Base-by-base conservation (phyloP, 2,329 filamentous ascomycete species). In the Aspergillus aculeatinus region DNA sequence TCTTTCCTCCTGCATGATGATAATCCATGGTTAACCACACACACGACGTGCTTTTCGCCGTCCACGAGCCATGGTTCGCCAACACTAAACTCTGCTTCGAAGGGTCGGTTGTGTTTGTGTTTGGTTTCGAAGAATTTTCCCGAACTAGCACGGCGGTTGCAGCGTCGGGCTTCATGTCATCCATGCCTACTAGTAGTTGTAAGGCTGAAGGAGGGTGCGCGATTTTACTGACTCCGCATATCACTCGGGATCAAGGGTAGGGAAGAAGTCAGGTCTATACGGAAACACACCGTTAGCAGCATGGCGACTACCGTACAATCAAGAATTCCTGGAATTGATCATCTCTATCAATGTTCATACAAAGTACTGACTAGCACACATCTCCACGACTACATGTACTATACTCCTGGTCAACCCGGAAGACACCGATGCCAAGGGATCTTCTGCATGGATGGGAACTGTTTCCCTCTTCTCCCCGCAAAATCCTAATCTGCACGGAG, bases 351-450 rank as follows among this genome's bases (percentile, higher is more conserved):
- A 7, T 9, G 27, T 7, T 7, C 3, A 3, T 29, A 29, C 27
- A 9, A 29, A 29, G 7, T 9, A 29, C 10, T 7, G 27, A 29
- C 27, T 7, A 29, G 27, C 27, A 29, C n/a, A n/a, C n/a, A n/a
- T n/a, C n/a, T n/a, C n/a, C n/a, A n/a, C n/a, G n/a, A n/a, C n/a
- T n/a, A n/a, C 23, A 2, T 29, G 9, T 29, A 29, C 27, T 29
- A 29, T 29, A 29, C 27, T 29, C 7, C 27, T 29, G 27, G 2
- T 29, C 27, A 29, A 51, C 27, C 12, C 25, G 21, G n/a, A 31
- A 47, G 16, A 47, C 19, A 14, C 2, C 21, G 33, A 35, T 57
- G 64, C 64, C 63, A 66, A 65, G 64, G 60, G 64, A 65, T 66
- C 61, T 59, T 19, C 64, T 55, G 31, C 64, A 63, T 63, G 63